Conservation (phyloP, 768 basidiomycete genomes). For the Coprinellus aureogranulatus region DNA sequence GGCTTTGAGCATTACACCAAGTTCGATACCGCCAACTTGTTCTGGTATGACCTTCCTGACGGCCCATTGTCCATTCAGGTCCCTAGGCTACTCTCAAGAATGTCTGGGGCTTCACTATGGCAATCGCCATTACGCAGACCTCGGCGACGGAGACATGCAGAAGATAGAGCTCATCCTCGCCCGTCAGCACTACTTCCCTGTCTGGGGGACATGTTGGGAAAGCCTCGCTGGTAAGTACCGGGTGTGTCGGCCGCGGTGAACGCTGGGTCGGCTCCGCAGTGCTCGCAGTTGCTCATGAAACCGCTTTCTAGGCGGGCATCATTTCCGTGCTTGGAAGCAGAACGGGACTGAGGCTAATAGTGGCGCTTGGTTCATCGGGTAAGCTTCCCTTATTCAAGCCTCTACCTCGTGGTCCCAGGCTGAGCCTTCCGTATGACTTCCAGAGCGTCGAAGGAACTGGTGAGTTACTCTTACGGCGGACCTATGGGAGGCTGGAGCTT, state of each 20-base stretch:
- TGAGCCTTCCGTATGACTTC: not conserved
- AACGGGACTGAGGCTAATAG: conserved; percentile 71
- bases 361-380: conserved; percentile 87
- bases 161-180: conserved; percentile 69
- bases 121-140: conserved; percentile 70
- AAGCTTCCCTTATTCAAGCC: conserved; percentile 19
- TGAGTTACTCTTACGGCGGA: conserved; percentile 17
- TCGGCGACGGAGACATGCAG: conserved; percentile 78
- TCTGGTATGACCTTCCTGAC: not conserved
- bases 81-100: conserved; percentile 79
- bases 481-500: not conserved
- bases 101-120: conserved; percentile 81
- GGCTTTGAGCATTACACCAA: conserved; percentile 72
- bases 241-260: not conserved
- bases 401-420: not conserved
- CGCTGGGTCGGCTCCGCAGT: not conserved
- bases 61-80: conserved; percentile 37
- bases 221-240: conserved; percentile 55
- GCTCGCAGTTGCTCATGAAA: not conserved
- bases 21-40: conserved; percentile 30
- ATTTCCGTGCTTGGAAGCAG: conserved; percentile 88
- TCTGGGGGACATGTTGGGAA: conserved; percentile 89
- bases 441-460: conserved; percentile 75
- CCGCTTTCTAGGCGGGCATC: conserved; percentile 66
- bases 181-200: conserved; percentile 73